A percentile compares a stretch with the other conserved stretches of the same genome.
phyloP scores from a whole-genome alignment of 345 rosid genomes.

The Nasturtium officinale region DNA sequence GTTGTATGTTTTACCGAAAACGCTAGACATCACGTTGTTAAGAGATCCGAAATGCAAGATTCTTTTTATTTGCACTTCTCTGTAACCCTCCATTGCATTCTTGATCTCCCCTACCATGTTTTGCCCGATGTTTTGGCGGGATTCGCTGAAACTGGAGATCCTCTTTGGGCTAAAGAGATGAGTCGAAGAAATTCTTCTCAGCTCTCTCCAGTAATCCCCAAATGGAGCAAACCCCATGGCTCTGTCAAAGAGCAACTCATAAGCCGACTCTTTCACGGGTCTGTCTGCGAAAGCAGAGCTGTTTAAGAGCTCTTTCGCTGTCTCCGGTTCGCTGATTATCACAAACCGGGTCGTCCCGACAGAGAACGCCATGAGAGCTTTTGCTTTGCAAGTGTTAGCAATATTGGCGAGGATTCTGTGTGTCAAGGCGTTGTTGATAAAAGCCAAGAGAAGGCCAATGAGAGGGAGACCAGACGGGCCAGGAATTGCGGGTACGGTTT shows the following conservation, averaged over 20 bases:
- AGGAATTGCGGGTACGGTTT: slow-evolving; percentile 46
- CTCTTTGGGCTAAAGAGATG: slow-evolving; percentile 60
- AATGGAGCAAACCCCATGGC: slow-evolving; percentile 90
- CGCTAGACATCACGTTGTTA: slow-evolving; percentile 56
- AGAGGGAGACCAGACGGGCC: slow-evolving; percentile 74
- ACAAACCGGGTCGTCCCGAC: slow-evolving; percentile 72
- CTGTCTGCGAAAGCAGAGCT: slow-evolving; percentile 82
- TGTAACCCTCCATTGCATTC: slow-evolving; percentile 30
- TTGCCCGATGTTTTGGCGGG: slow-evolving; percentile 43
- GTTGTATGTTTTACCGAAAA: slow-evolving; percentile 53
- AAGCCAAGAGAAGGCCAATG: slow-evolving; percentile 52
- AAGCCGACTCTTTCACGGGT: slow-evolving; percentile 86
- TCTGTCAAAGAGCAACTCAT: slow-evolving; percentile 73
- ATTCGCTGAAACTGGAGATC: slow-evolving; percentile 42
- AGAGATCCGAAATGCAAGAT: slow-evolving; percentile 54
- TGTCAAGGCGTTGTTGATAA: slow-evolving; percentile 52
- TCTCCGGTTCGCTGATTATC: slow-evolving; percentile 64
- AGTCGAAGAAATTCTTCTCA: slow-evolving; percentile 73
- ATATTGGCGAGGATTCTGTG: slow-evolving; percentile 57
- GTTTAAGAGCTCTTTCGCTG: slow-evolving; percentile 69
- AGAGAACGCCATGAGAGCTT: slow-evolving; percentile 73
- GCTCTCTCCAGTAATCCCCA: slow-evolving; percentile 82
- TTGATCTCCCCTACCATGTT: slow-evolving; percentile 46
- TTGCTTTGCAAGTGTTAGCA: slow-evolving; percentile 45
- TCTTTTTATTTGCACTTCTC: slow-evolving; percentile 44